Percentiles rank a stretch among this genome's conserved stretches.
phyloP scores from a whole-genome alignment of 1,284 basidiomycete species.

The Neonothopanus nambi region DNA sequence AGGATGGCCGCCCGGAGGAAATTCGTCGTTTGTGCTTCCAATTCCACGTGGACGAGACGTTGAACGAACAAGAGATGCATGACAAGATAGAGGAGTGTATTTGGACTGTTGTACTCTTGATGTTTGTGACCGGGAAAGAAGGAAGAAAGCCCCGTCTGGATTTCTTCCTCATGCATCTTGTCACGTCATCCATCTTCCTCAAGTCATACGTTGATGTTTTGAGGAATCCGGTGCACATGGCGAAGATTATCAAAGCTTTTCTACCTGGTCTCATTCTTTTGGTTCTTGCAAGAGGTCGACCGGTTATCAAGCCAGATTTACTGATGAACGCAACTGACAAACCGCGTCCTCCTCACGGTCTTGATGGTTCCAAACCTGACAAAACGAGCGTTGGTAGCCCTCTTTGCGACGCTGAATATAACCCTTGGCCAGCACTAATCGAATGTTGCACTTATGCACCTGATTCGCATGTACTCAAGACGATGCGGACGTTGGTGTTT shows the following conservation, averaged over 20 bases:
- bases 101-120: constrained; percentile 52
- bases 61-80: constrained; percentile 38
- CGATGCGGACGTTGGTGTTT: constrained; percentile 55
- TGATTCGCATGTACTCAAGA: constrained; percentile 58
- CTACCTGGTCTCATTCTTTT: constrained; percentile 44
- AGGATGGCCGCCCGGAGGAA: constrained; percentile 43
- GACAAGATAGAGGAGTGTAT: constrained; percentile 54
- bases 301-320: constrained; percentile 54
- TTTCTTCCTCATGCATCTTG: constrained; percentile 74
- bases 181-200: constrained; percentile 68
- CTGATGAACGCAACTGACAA: constrained; percentile 52
- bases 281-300: constrained; percentile 55
- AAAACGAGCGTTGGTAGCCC: constrained; percentile 38
- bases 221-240: constrained; percentile 38
- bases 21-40: constrained; percentile 49
- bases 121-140: constrained; percentile 51
- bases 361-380: constrained; percentile 7
- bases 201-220: constrained; percentile 46
- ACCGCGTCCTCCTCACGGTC: constrained; percentile 39
- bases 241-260: constrained; percentile 49
- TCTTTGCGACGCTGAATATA: constrained; percentile 38
- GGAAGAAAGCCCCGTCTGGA: constrained; percentile 57
- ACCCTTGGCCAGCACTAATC: constrained; percentile 62
- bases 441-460: constrained; percentile 52
- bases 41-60: constrained; percentile 43